phyloP scores from a whole-genome alignment of 116 monocot genomes.

The Thalassia testudinum region DNA sequence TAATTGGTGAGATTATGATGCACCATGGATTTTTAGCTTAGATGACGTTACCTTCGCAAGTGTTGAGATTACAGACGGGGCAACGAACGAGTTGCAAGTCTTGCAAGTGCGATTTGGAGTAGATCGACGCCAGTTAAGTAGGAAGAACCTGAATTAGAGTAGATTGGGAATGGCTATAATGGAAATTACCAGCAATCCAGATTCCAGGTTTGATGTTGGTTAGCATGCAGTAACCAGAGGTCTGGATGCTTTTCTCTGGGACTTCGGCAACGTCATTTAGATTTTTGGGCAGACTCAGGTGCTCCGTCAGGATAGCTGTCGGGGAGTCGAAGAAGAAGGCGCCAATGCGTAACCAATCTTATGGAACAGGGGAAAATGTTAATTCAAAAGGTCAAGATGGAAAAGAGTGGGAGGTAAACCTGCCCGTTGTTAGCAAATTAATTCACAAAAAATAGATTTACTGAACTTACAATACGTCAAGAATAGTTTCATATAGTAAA shows the following conservation, averaged over 20 bases:
- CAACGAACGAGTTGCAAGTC: constrained; percentile 90
- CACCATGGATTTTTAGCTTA: not conserved
- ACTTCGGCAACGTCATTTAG: constrained; percentile 20
- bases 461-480: too few species aligned
- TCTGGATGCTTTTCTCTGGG: constrained; percentile 20
- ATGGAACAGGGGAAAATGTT: not conserved
- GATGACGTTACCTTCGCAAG: constrained; percentile 55
- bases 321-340: constrained; percentile 70
- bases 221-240: constrained; percentile 43
- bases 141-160: too few species aligned
- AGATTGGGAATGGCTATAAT: not conserved
- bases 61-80: constrained; percentile 85
- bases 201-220: constrained; percentile 59
- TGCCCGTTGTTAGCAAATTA: too few species aligned
- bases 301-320: constrained; percentile 49
- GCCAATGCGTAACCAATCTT: constrained; percentile 90
- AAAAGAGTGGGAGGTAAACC: constrained; percentile 1
- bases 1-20: too few species aligned
- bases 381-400: not conserved
- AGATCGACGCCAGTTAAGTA: too few species aligned
- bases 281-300: constrained; percentile 24
- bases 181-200: constrained; percentile 69
- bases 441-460: not conserved
- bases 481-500: too few species aligned
- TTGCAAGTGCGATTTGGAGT: constrained; percentile 1